Evolutionary conservation across 495 filamentous ascomycete species (phyloP).

Genomic region (Gamarada debralockiae): DNA sequence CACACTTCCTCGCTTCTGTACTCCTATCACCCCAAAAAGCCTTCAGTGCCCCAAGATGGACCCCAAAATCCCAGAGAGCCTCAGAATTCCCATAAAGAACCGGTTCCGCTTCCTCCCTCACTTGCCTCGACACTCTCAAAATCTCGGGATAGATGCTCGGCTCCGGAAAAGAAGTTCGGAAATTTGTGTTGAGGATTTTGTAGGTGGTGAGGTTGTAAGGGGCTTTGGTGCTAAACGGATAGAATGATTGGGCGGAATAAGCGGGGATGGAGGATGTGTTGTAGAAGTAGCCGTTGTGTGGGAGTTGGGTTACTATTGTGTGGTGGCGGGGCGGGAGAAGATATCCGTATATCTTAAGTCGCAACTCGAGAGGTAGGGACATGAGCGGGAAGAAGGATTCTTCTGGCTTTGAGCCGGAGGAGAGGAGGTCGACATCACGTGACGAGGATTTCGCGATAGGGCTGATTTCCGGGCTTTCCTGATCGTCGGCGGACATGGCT

Average conservation of each 20-base stretch:
- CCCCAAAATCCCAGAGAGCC: slow-evolving; percentile 46
- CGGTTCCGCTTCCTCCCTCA: slow-evolving; percentile 41
- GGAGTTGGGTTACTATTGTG: slow-evolving; percentile 21
- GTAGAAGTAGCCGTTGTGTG: slow-evolving; percentile 19
- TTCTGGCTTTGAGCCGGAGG: background rate
- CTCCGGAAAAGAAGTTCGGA: background rate
- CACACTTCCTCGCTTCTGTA: slow-evolving; percentile 2
- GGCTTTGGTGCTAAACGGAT: slow-evolving; percentile 11
- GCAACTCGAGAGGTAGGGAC: slow-evolving; percentile 24
- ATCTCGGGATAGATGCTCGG: slow-evolving; percentile 33
- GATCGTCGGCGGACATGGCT: background rate
- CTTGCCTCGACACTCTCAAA: slow-evolving; percentile 36
- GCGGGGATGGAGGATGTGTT: slow-evolving; percentile 8
- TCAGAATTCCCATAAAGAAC: slow-evolving; percentile 43
- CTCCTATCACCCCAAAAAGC: slow-evolving; percentile 37
- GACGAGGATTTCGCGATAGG: background rate
- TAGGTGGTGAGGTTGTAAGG: slow-evolving; percentile 15
- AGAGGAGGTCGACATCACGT: background rate
- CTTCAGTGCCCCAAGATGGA: slow-evolving; percentile 42
- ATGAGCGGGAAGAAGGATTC: slow-evolving; percentile 27
- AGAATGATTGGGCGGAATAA: slow-evolving; percentile 10
- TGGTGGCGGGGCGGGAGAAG: slow-evolving; percentile 22
- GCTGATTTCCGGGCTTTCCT: background rate
- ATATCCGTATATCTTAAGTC: slow-evolving; percentile 23
- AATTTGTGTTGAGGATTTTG: slow-evolving; percentile 16